phyloP scores from a whole-genome alignment of 805 yeast genomes.

The Jamesozyma spencerorum region DNA sequence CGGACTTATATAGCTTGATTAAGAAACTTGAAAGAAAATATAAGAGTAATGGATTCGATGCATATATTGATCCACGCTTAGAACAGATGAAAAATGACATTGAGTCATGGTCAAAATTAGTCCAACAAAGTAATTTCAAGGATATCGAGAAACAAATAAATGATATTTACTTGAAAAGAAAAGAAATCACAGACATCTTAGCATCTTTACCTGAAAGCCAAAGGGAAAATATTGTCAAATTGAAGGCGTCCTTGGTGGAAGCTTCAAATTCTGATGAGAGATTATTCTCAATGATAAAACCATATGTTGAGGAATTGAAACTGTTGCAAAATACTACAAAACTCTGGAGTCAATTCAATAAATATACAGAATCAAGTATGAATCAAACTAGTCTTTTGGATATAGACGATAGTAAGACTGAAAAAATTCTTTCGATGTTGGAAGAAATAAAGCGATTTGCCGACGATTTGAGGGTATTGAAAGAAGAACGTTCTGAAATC shows the following conservation, averaged over 20 bases:
- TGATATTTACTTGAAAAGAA: constrained; percentile 28
- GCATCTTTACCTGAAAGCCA: constrained; percentile 32
- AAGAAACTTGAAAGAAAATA: constrained; percentile 38
- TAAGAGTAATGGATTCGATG: constrained; percentile 24
- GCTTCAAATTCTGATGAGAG: constrained; percentile 53
- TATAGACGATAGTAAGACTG: constrained; percentile 44
- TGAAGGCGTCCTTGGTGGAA: constrained; percentile 51
- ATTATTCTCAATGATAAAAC: constrained; percentile 40
- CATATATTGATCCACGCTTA: constrained; percentile 15
- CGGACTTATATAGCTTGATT: constrained; percentile 63
- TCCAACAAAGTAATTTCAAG: constrained; percentile 21
- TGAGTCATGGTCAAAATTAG: constrained; percentile 21
- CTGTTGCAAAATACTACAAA: constrained; percentile 38
- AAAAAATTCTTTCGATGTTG: constrained; percentile 32
- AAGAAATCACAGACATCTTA: constrained; percentile 28
- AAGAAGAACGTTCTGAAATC: constrained; percentile 52
- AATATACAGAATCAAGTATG: constrained; percentile 9
- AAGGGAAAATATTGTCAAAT: constrained; percentile 48
- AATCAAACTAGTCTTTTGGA: constrained; percentile 47
- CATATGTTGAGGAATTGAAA: constrained; percentile 35
- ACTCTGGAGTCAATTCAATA: constrained; percentile 33
- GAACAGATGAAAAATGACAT: constrained; percentile 27
- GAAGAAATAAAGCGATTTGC: constrained; percentile 46
- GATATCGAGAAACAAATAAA: constrained; percentile 31
- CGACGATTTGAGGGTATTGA: constrained; percentile 52